Evolutionary conservation across 1,284 basidiomycete genomes (phyloP).

Genomic region (Microbotryum lychnidis-dioicae): DNA sequence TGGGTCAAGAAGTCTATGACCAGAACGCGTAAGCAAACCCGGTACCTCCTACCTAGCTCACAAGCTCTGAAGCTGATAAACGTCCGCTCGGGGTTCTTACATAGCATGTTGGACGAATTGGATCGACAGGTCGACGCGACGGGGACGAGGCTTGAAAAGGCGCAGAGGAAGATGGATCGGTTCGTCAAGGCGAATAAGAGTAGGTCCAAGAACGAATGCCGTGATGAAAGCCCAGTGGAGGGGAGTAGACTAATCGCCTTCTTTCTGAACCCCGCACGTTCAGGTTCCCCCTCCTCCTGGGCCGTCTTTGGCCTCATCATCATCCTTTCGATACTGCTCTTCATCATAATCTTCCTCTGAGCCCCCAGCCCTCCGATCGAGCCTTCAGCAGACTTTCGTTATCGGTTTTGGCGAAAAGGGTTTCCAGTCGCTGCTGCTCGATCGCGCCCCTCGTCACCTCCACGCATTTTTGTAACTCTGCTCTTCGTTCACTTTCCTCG

Average conservation of each 20-base stretch:
- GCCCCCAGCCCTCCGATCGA: no score
- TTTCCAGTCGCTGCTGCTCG: no score
- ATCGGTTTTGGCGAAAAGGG: no score
- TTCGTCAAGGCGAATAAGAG: constrained; percentile 78
- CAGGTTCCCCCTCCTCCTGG: constrained; percentile 65
- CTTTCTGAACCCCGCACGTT: not conserved
- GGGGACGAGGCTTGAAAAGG: constrained; percentile 58
- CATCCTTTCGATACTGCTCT: constrained; percentile 47
- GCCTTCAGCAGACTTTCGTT: no score
- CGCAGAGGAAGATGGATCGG: constrained; percentile 64
- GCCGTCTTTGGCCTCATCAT: constrained; percentile 54
- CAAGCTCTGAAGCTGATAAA: no score
- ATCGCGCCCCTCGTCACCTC: no score
- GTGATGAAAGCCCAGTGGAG: no score
- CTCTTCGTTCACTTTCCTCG: no score
- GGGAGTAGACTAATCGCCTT: no score
- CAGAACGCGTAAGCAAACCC: constrained; percentile 64
- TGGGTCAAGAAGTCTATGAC: constrained; percentile 78
- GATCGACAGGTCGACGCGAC: constrained; percentile 65
- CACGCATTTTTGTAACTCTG: not conserved
- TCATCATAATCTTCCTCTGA: constrained; percentile 50
- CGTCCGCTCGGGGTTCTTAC: not conserved
- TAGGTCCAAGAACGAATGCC: constrained; percentile 35
- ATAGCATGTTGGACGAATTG: constrained; percentile 73
- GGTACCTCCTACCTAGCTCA: no score